Evolutionary conservation across 805 yeast species (phyloP).

Genomic region (Tetrapisispora iriomotensis): DNA sequence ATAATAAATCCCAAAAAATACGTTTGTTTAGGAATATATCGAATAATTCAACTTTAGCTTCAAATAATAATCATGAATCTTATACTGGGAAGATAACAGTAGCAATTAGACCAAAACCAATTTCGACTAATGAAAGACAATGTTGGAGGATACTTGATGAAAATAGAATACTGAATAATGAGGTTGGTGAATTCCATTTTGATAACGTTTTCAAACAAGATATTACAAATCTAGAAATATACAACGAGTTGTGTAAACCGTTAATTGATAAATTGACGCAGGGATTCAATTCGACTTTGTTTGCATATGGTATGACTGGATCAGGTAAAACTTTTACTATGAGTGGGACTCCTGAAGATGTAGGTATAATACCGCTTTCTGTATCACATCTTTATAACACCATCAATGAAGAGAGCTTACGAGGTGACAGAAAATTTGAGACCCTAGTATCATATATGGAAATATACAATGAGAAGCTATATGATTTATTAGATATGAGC

Average conservation of each 20-base stretch:
- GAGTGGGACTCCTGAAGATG: slow-evolving; percentile 56
- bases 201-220: slow-evolving; percentile 68
- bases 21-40: slow-evolving; percentile 1
- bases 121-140: slow-evolving; percentile 12
- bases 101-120: slow-evolving; percentile 71
- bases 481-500: slow-evolving; percentile 48
- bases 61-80: slow-evolving; percentile 8
- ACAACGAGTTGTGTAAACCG: slow-evolving; percentile 42
- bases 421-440: slow-evolving; percentile 27
- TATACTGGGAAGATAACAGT: slow-evolving; percentile 70
- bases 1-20: neutral
- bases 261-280: slow-evolving; percentile 47
- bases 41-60: neutral
- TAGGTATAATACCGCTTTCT: slow-evolving; percentile 66
- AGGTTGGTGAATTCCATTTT: slow-evolving; percentile 58
- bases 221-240: slow-evolving; percentile 49
- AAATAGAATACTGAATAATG: slow-evolving; percentile 39
- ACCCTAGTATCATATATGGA: slow-evolving; percentile 68
- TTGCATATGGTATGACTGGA: slow-evolving; percentile 94
- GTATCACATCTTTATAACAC: slow-evolving; percentile 41
- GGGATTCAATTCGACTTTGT: slow-evolving; percentile 81
- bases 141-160: slow-evolving; percentile 25
- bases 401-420: slow-evolving; percentile 25
- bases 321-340: slow-evolving; percentile 84
- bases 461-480: slow-evolving; percentile 79